Evolutionary conservation across 495 filamentous ascomycete genomes (phyloP), one percentile per base, ranked within the genome.

Genomic region (Aspergillus nidulans): DNA sequence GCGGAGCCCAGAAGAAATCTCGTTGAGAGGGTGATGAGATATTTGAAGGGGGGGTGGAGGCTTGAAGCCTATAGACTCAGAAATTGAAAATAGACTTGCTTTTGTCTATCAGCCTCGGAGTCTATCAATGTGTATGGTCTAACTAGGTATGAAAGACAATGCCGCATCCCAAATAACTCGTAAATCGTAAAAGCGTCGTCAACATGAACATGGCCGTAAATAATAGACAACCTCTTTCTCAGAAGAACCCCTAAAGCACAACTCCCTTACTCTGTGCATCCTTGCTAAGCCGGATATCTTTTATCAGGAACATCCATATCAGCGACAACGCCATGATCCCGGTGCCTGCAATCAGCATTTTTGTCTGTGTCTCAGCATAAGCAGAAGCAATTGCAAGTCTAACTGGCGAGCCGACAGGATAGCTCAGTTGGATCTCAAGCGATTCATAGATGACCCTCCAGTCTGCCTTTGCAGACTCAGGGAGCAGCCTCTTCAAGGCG

Each of bases 231-330:
- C 28, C 8, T 1, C 1, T n/a, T n/a, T 21, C 20, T 43, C 28
- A 34, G 12, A 30, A 18, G n/a, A 49, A 28, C 52, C n/a, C n/a
- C n/a, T 59, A 72, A 41, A 70, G 62, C 15, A 70, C 51, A 52
- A 62, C 52, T 13, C 64, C 67, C 43, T 65, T 67, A 16, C 54
- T 56, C 52, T 71, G 68, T 66, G 79, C 79, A 41, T 77, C 68
- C 47, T 78, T 68, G 59, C 74, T 82, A 26, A 86, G 70, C 55
- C 77, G 77, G 53, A 85, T 80, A 53, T 86, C 77, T 43, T 76
- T 68, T 70, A 81, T 85, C 41, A 80, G 53, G 16, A 70, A 36
- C 15, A 81, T 73, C 48, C 63, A 71, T 7, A 70, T 65, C 13
- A 83, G 43, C 8, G 69, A 73, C n/a, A 84, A 26, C 12, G 64